Evolutionary conservation across 768 basidiomycete species (phyloP), one percentile per base, ranked within the genome.

Genomic region (Tephrocybe sp.): DNA sequence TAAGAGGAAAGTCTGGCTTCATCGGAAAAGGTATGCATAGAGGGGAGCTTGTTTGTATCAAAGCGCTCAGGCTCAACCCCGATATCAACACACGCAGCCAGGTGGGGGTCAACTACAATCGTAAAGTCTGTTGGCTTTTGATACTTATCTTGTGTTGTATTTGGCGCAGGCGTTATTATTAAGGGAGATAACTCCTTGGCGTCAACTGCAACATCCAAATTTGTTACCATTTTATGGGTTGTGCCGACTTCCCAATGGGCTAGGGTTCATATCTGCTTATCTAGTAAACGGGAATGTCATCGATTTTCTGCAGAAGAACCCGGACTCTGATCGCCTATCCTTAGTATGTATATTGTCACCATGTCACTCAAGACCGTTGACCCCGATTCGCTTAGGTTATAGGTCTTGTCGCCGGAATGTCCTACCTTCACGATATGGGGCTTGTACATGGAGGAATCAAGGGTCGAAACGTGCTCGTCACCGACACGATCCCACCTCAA

Each of bases 381-480:
- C 19, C 27, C 15, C 2, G 10, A 21, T 11, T 10, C 29, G 21
- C 6, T 37, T 38, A 50, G 49, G 31, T 50, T 16, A 4, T 38
- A 3, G 49, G 42, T 24, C 27, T 44, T 19, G 49, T 42, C n/a
- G 16, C 8, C 6, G 49, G 49, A 9, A 39, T 68, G 36, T 19
- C 42, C 15, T 44, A 44, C 27, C 42, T 50, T 10, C 49, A 50
- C 4, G 42, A 38, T 6, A 44, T 29, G 15, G 49, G 21, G 16
- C 9, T 50, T 9, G 29, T 50, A 4, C 49, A 50, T 39, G 42
- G 49, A 3, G 24, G 27, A 19, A 44, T 50, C n/a, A 33, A 44
- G n/a, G n/a, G 36, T 8, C 3, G 12, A 22, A 44, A 50, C 18
- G 27, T 50, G n/a, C 49, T 50, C 21, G 7, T 50, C 1, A 38